Conservation (phyloP, 306 rosid species). For the Prunus davidiana region DNA sequence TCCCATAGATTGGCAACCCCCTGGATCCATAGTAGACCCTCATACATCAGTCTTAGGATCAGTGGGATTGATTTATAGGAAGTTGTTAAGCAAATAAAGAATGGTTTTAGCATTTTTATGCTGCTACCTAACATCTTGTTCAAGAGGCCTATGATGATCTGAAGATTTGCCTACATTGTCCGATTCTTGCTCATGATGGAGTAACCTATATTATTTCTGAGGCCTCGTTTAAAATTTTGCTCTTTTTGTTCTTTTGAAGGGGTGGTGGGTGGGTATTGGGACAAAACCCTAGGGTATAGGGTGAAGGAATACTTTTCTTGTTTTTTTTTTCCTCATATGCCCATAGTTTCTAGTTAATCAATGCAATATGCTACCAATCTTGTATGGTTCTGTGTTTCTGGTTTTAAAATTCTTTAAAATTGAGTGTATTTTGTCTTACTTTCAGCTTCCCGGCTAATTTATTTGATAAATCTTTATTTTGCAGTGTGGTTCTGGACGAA, state of each 20-base stretch:
- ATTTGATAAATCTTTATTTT: not conserved
- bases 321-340: not conserved
- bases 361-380: not conserved
- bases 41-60: not conserved
- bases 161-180: slow-evolving; percentile 32
- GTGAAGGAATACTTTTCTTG: not conserved
- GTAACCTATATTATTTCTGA: slow-evolving; percentile 10
- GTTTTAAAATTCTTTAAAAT: not conserved
- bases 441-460: not conserved
- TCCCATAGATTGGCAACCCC: not conserved
- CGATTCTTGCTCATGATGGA: slow-evolving; percentile 18
- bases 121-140: not conserved
- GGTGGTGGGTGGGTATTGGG: not conserved
- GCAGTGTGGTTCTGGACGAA: slow-evolving; percentile 95
- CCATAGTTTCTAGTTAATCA: not conserved
- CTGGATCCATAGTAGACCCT: not conserved
- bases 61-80: not conserved
- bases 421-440: not conserved
- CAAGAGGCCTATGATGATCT: slow-evolving; percentile 27
- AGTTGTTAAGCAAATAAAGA: not conserved
- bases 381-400: not conserved
- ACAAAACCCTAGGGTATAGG: not conserved
- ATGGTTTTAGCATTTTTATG: not conserved
- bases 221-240: slow-evolving; percentile 20
- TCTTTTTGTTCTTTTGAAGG: not conserved